Evolutionary conservation across 2,329 filamentous ascomycete genomes (phyloP).

Genomic region (Fusarium sp.): DNA sequence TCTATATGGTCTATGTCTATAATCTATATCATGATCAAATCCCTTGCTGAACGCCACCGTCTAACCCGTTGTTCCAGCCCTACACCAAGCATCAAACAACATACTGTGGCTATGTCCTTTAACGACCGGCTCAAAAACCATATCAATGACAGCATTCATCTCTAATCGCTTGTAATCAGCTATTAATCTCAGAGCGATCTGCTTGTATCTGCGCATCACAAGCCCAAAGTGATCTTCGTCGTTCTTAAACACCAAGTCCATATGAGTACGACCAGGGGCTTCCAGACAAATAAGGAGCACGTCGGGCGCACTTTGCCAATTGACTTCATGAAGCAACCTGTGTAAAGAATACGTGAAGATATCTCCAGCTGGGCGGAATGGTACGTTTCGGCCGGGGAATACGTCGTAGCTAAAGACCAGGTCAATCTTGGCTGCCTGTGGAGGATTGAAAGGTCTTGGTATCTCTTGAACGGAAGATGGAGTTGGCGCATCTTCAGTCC

Average conservation of each 20-base stretch:
- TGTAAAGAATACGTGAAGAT: background rate
- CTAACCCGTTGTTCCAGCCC: background rate
- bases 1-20: conserved; percentile 10
- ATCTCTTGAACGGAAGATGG: background rate
- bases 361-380: fast-evolving
- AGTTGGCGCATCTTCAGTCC: background rate
- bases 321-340: background rate
- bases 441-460: background rate
- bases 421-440: background rate
- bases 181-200: background rate
- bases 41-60: no score
- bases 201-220: background rate
- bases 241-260: background rate
- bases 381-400: background rate
- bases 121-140: background rate
- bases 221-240: background rate
- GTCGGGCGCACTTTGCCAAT: conserved; percentile 3
- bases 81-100: background rate
- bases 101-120: background rate
- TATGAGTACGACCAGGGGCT: background rate
- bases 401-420: conserved; percentile 11
- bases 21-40: background rate
- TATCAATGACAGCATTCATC: conserved; percentile 3
- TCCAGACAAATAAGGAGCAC: background rate
- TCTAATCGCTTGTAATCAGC: background rate